Base-by-base conservation (phyloP, 2,329 filamentous ascomycete genomes). In the Microdochium trichocladiopsis region DNA sequence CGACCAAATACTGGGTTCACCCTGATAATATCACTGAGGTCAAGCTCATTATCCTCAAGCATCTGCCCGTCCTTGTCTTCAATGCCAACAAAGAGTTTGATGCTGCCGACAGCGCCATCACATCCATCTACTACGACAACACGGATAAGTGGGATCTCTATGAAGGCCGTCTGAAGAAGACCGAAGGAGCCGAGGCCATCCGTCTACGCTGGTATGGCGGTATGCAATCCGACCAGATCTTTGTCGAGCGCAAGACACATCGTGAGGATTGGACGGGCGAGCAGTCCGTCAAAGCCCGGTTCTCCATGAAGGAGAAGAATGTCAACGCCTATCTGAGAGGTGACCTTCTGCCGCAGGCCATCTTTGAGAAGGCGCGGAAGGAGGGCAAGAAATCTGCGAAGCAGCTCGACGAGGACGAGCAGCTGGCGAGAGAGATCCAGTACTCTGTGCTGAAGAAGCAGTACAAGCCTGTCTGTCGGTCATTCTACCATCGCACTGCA, bases 1-100 rank as follows among this genome's bases (percentile, higher is more conserved):
- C 94, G 1, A 99, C 94, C 28, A 99, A 99, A 71, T 99, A 99
- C 75, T 99, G 94, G 94, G 94, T 99, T 47, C 94, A 99, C 65
- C 90, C 89, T 2, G 94, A 97, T 71, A 99, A 99, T 65, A 94
- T 99, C 61, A 97, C 94, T 4, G 94, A 99, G 73, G 73, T 99
- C 56, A 99, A 99, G 76, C 85, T 99, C 69, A 93, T 99, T 65
- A 92, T 99, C 65, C 77, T 99, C 50, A 97, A 99, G 76, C 94
- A 99, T 74, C 78, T 99, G 56, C 94, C 94, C 0, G 94, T 99
- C 9, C 79, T 99, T 16, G 94, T 99, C 11, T 99, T 97, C 78
- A 99, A 97, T 66, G 80, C 93, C 14, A 95, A 86, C 75, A 99
- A 99, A 69, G 93, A 97, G 62, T 99, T 97, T 59, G 90, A 95